Percentiles rank a stretch among this genome's conserved stretches.
phyloP scores from a whole-genome alignment of 1,284 basidiomycete species.

The Ganoderma lingzhi region DNA sequence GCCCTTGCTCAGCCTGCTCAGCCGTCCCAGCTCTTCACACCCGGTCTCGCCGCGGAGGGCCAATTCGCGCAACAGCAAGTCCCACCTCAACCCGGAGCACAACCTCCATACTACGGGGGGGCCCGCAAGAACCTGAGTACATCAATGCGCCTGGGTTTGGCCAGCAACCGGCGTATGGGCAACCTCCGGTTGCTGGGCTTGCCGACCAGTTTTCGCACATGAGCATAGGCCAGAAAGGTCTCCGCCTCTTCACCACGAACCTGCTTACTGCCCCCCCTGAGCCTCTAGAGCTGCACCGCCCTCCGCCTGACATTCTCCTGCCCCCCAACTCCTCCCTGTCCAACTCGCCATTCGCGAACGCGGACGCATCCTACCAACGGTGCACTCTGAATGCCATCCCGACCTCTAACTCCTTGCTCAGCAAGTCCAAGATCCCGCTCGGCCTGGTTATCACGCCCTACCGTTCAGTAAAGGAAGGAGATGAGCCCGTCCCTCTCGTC shows the following conservation, averaged over 20 bases:
- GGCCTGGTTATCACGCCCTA: slow-evolving; percentile 94
- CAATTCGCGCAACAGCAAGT: slow-evolving; percentile 67
- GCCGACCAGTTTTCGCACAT: slow-evolving; percentile 90
- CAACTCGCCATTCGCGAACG: slow-evolving; percentile 82
- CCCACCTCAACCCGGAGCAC: slow-evolving; percentile 48
- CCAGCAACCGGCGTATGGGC: slow-evolving; percentile 62
- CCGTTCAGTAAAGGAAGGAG: slow-evolving; percentile 61
- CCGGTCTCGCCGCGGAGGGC: slow-evolving; percentile 74
- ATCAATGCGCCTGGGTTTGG: slow-evolving; percentile 57
- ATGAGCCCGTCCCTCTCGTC: slow-evolving; percentile 37
- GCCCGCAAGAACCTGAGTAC: slow-evolving; percentile 61
- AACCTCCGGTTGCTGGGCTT: slow-evolving; percentile 67
- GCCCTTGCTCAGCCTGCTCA: slow-evolving; percentile 51
- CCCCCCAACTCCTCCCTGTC: slow-evolving; percentile 87
- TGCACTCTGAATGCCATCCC: slow-evolving; percentile 94
- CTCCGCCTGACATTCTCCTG: slow-evolving; percentile 90
- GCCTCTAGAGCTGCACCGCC: slow-evolving; percentile 81
- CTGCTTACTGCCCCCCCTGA: slow-evolving; percentile 91
- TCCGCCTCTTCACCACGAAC: slow-evolving; percentile 85
- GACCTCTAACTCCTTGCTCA: slow-evolving; percentile 89
- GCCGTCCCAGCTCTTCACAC: slow-evolving; percentile 83
- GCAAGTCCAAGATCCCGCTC: slow-evolving; percentile 94
- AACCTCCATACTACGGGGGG: slow-evolving; percentile 55
- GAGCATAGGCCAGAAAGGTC: slow-evolving; percentile 80
- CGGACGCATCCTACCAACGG: slow-evolving; percentile 93